Base-by-base conservation (phyloP, 2,329 filamentous ascomycete species). In the Hymenoscyphus repandus region DNA sequence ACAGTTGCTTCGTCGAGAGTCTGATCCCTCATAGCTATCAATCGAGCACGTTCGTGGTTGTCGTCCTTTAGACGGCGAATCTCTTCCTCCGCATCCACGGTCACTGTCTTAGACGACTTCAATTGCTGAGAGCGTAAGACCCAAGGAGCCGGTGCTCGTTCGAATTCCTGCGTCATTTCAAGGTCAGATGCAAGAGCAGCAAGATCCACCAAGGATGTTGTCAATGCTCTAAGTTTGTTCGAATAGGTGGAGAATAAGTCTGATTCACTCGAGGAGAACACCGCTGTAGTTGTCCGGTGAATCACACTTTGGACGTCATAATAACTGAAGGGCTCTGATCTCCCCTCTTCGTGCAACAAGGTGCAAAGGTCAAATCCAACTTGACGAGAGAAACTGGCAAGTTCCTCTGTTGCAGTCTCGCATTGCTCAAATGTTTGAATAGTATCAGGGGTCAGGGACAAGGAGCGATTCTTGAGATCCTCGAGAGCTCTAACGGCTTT, bases 1-100 rank as follows among this genome's bases (percentile, higher is more conserved):
- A 96, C 86, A n/a, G 85, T 80, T 20, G 88, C 79, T 52, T 95
- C 92, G 67, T 95, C 90, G 47, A 95, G 80, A 33, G 85, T 84
- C 66, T 91, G 88, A 58, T 96, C 89, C 55, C 85, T 83, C 56
- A 85, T 78, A 1, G 85, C 82, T 51, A 90, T 77, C 3, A 80
- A 76, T 49, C 85, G 83, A 3, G 88, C 85, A 17, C 86, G 83
- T 63, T 92, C 88, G 58, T 85, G 82, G 58, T 93, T 80, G 58
- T 92, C 86, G 47, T 91, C 88, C 61, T 85, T 89, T 51, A 96
- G 74, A 17, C 85, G 82, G 6, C 86, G 81, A 48, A 96, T 78
- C 66, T 96, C 88, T 63, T 92, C 88, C 64, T 96, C 90, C 0
- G 86, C 83, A 63, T 96, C 90, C 36, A 90, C 78, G 0, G 89